A percentile compares a stretch with the other conserved stretches of the same genome.
phyloP scores from a whole-genome alignment of 1,284 basidiomycete species.

The Ganoderma sinense region DNA sequence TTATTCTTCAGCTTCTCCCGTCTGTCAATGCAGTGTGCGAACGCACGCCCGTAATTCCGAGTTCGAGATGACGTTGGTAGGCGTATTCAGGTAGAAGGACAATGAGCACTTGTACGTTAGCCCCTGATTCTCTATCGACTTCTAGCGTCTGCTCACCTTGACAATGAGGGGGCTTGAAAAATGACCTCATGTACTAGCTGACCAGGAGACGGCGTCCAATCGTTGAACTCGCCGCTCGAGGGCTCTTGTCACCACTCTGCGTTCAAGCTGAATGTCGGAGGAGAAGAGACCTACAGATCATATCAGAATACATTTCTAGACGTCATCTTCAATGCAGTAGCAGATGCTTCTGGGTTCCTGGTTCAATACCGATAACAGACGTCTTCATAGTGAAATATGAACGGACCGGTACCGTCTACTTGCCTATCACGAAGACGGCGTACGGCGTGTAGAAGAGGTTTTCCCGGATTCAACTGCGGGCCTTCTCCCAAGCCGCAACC shows the following conservation, averaged over 20 bases:
- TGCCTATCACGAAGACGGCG: slow-evolving; percentile 16
- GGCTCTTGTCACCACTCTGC: background rate
- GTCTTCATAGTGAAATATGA: background rate
- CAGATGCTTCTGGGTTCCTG: slow-evolving; percentile 2
- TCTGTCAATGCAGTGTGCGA: background rate
- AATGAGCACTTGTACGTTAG: background rate
- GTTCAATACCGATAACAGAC: slow-evolving; percentile 12
- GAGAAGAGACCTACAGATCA: background rate
- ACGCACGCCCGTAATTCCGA: background rate
- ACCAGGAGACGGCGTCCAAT: background rate
- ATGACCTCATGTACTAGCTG: background rate
- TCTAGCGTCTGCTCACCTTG: background rate
- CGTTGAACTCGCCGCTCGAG: background rate
- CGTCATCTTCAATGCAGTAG: background rate
- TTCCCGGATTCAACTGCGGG: background rate
- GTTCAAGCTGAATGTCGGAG: background rate
- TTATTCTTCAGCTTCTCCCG: background rate
- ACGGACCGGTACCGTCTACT: slow-evolving; percentile 7
- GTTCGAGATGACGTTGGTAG: background rate
- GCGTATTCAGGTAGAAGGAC: background rate
- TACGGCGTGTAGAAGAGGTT: background rate
- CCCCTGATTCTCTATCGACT: background rate
- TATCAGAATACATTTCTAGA: slow-evolving; percentile 1
- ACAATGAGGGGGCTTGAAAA: background rate
- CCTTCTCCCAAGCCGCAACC: slow-evolving; percentile 1